These are phyloP conservation scores for Stipa capillata DNA, from an alignment of 176 grass and related monocot species.

Conservation along the genomic window DNA sequence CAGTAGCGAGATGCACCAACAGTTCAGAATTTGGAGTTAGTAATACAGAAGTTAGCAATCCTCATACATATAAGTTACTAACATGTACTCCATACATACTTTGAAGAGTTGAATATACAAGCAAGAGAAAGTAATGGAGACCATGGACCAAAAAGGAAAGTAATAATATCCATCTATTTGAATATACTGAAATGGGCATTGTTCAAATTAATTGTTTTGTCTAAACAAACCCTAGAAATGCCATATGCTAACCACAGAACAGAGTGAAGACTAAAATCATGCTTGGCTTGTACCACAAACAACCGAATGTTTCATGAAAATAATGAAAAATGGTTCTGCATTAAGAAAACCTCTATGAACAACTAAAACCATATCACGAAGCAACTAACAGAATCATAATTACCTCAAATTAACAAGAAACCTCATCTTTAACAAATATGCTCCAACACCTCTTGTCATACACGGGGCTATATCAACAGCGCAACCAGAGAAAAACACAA, in stretches of 20 bases:
- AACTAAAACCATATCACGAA: slow-evolving; percentile 12
- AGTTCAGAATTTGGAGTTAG: neutral
- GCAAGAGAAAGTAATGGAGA: neutral
- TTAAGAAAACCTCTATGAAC: neutral
- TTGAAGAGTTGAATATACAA: neutral
- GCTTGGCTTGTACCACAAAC: neutral
- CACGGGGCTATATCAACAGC: neutral
- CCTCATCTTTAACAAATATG: neutral
- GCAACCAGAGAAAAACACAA: neutral
- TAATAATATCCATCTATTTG: neutral
- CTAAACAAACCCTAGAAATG: neutral
- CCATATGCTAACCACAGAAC: neutral
- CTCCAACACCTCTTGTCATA: neutral
- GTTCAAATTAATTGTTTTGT: neutral
- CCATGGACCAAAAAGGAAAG: neutral
- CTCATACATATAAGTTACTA: neutral
- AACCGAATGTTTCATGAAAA: neutral
- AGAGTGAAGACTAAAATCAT: neutral
- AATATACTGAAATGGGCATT: neutral
- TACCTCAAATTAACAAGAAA: neutral
- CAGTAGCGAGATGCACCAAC: neutral
- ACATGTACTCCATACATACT: neutral
- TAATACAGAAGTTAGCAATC: neutral
- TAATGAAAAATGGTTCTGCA: neutral
- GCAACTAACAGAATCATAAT: neutral